Evolutionary conservation across 2,329 filamentous ascomycete species (phyloP), one percentile per base, ranked within the genome.

Genomic region (Aspergillus texensis): DNA sequence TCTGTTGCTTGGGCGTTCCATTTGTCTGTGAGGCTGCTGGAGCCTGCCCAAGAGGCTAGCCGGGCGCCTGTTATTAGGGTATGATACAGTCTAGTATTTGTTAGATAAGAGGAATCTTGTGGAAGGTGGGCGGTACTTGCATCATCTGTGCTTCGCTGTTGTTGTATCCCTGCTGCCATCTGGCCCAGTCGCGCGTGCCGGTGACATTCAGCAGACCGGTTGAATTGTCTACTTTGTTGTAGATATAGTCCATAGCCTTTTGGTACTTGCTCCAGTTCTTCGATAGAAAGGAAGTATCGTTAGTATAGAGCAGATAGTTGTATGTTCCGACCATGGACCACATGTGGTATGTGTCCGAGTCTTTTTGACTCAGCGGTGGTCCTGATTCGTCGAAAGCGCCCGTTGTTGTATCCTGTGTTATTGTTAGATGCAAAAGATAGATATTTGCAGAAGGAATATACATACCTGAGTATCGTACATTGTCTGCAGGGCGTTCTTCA

Each of bases 311-410:
- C 52, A 86, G 79, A 67, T 88, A 88, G 58, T 87, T 85, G 70
- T 85, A 85, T 6, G 83, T 84, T 2, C 85, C 85, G 50, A 88
- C 84, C 73, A 88, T 80, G 1, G 82, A 83, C 76, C 84, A 85
- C 70, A 86, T 80, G 57, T 77, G 76, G 60, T 77, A 77, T 9
- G 75, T 77, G 43, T 78, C 76, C 19, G 72, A 75, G 52, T 70
- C 65, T 21, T 71, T 75, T 60, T 75, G 74, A 43, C 72, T 74
- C 24, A 77, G 67, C 19, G 74, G 75, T 43, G 75, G 75, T 1
- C 76, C 73, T 4, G 75, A 75, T 61, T 78, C 76, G 43, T 72
- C 72, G 60, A 78, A 77, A 6, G 75, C 73, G 19, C 76, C 76
- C 6, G 72, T 76, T 41, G 69, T 68, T 3, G 68, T 67, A 46